Base-by-base conservation (phyloP, 345 rosid species). In the Reutealis trisperma region DNA sequence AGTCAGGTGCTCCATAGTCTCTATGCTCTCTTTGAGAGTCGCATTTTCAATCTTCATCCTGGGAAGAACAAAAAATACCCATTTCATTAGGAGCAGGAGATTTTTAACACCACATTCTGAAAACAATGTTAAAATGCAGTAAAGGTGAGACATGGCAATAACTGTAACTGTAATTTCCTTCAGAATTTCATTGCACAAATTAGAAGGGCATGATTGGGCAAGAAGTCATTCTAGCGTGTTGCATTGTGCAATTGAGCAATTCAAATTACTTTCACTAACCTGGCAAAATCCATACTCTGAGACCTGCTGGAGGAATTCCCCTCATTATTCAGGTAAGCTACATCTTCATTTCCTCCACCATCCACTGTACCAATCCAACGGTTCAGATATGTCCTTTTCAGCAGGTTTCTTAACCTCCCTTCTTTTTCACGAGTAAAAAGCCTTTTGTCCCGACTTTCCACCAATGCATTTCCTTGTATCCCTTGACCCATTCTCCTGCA, bases 31-130 rank as follows among this genome's bases (percentile, higher is more conserved):
- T 81, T 83, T 92, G n/a, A 96, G 84, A 67, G 97, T 87, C 63
- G 96, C 97, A 77, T 87, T 91, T 84, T 96, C 98, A 60, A 96
- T 90, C 88, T 85, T 94, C 96, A 91, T 83, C 81, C 97, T 96
- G 80, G 60, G 59, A 34, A 42, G 7, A 58, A 16, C 5, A 60
- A 45, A 67, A 69, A 70, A 52, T 9, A 55, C 15, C 52, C 66
- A 74, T n/a, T 21, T 49, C 19, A 60, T 67, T 15, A 34, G 1
- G n/a, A 49, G 62, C 21, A 10, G 21, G n/a, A 27, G 4, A 25
- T 13, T n/a, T 44, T 24, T 9, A 16, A 44, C 18, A 1, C 7
- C 34, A 45, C 7, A 21, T 24, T 21, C 37, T 51, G 16, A 9
- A 66, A 24, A 45, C 8, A 44, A 61, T 25, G 65, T 25, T 12